phyloP scores from a whole-genome alignment of 2,329 filamentous ascomycete species.

The Trichophyton benhamiae region DNA sequence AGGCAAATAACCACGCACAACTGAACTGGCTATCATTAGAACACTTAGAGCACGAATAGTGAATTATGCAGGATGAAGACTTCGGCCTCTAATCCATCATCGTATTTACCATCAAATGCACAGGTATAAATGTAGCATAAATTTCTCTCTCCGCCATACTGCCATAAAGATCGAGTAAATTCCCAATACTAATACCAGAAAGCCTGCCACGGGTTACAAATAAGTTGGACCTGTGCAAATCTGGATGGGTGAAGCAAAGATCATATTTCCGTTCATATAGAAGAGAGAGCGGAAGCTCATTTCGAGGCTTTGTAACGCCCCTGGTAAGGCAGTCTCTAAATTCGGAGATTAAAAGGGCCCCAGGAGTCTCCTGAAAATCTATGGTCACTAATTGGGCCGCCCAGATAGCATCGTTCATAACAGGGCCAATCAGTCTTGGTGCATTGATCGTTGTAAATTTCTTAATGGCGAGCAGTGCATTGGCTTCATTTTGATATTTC shows the following conservation, averaged over 20 bases:
- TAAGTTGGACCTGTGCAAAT: constrained; percentile 6
- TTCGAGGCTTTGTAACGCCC: constrained; percentile 1
- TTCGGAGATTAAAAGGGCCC: constrained; percentile 12
- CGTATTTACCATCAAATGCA: neutral
- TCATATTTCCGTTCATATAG: constrained; percentile 11
- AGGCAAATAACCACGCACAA: neutral
- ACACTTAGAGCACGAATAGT: neutral
- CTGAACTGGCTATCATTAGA: neutral
- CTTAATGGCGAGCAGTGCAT: constrained; percentile 10
- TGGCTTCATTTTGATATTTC: constrained; percentile 10
- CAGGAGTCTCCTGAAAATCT: constrained; percentile 4
- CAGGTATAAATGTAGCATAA: no score
- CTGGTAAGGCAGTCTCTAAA: constrained; percentile 8
- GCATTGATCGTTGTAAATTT: constrained; percentile 10
- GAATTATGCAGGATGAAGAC: neutral
- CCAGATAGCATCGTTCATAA: constrained; percentile 2
- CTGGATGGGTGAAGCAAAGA: constrained; percentile 11
- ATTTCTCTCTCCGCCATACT: neutral
- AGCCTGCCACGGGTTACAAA: constrained; percentile 8
- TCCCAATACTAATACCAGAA: constrained; percentile 12
- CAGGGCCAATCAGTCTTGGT: constrained; percentile 7
- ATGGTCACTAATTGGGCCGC: constrained; percentile 11
- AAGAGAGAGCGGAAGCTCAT: constrained; percentile 5
- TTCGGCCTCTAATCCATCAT: neutral
- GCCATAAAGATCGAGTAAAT: constrained; percentile 8